phyloP scores from a whole-genome alignment of 1,139 yeast genomes.

The Tardiomyces blankii region DNA sequence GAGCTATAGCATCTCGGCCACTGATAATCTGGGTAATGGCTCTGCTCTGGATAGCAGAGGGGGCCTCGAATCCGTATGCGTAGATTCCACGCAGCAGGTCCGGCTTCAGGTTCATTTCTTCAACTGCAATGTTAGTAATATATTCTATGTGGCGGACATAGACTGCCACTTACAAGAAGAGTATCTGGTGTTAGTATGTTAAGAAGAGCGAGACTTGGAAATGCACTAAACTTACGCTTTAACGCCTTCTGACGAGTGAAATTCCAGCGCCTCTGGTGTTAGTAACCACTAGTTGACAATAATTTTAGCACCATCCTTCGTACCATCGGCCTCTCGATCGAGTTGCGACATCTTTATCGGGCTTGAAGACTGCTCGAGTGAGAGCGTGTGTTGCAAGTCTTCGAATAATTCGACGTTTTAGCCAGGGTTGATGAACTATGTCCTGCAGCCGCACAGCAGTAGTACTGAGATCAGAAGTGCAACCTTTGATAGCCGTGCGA shows the following conservation, averaged over 20 bases:
- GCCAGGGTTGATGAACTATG: too few relatives aligned
- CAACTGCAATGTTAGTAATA: slow-evolving; percentile 41
- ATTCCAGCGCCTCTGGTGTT: slow-evolving; percentile 34
- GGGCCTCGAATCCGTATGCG: slow-evolving; percentile 86
- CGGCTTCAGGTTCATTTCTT: slow-evolving; percentile 67
- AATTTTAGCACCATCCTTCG: background rate
- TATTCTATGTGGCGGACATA: too few relatives aligned
- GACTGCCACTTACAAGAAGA: slow-evolving; percentile 11
- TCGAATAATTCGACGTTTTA: too few relatives aligned
- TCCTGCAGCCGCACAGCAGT: too few relatives aligned
- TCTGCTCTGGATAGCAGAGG: slow-evolving; percentile 90
- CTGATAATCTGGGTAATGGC: slow-evolving; percentile 88
- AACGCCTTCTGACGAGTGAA: slow-evolving; percentile 51
- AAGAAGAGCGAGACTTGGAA: too few relatives aligned
- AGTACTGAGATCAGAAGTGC: too few relatives aligned
- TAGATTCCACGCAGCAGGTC: slow-evolving; percentile 64
- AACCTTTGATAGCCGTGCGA: too few relatives aligned
- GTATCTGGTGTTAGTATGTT: slow-evolving; percentile 4
- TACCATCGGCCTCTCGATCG: slow-evolving; percentile 44
- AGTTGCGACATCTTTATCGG: slow-evolving; percentile 23
- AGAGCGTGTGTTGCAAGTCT: too few relatives aligned
- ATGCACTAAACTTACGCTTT: slow-evolving; percentile 33
- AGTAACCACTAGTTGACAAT: background rate
- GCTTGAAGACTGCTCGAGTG: background rate
- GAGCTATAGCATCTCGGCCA: slow-evolving; percentile 91